Base-by-base conservation (phyloP, 345 rosid species). In the Camelina sativa region DNA sequence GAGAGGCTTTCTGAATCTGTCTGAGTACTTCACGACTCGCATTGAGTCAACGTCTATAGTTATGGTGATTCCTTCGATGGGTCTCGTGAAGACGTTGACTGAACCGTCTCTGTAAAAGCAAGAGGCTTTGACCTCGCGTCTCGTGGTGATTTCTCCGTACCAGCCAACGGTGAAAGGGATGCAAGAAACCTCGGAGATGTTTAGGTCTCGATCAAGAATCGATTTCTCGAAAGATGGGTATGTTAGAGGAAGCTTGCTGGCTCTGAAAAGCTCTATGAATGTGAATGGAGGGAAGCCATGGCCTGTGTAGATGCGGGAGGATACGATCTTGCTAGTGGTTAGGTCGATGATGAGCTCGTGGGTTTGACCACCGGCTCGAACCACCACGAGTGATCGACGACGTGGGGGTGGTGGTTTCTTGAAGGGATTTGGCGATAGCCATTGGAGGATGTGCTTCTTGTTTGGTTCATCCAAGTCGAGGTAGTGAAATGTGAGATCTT, bases 381-480 rank as follows among this genome's bases (percentile, higher is more conserved):
- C 83, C 7, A 90, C 85, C 19, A 85, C 88, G 67, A 77, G 69
- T 37, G 94, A 88, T 50, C 69, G 84, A 65, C 96, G 91, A 25
- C 62, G 72, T 69, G 78, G 80, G 34, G 70, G 62, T 5, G 68
- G 62, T 23, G 22, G 41, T 28, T 72, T 34, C 23, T 58, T 62
- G 19, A 22, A 47, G 15, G 48, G 73, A 11, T 68, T 16, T 3
- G 79, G 63, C 3, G 80, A 59, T 59, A 85, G 72, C 89, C 89
- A 89, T 6, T 46, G 56, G 73, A 89, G 85, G 64, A 89, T 87
- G 15, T 80, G 82, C 12, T n/a, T 60, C 73, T 89, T 92, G 16
- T 86, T 84, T 19, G 96, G 97, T 67, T 89, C 97, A 9, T 88
- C 90, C 12, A 91, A 83, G 75, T 86, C 93, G 13, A 88, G 82